Evolutionary conservation across 2,329 filamentous ascomycete species (phyloP), one percentile per base, ranked within the genome.

Genomic region (Hypoxylon sp.): DNA sequence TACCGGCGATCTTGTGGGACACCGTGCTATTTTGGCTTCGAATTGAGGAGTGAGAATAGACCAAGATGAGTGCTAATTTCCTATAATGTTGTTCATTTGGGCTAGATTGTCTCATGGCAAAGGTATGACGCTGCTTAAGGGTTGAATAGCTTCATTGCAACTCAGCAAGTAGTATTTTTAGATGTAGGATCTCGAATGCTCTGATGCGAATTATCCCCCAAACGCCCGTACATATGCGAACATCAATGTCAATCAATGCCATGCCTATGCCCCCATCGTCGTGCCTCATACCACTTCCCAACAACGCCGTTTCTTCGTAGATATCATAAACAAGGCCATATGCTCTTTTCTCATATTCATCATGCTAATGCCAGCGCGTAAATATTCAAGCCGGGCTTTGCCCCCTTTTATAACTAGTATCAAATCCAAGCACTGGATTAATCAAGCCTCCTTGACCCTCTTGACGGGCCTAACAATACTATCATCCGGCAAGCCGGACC

Each of bases 401-500:
- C 38, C 38, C 38, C 38, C 17, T 11, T 21, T 38, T 21, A 43
- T 19, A 43, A 19, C 17, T 10, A 43, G 7, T 21, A 43, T 43
- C 21, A 43, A 43, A 43, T 43, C 17, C 38, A 43, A 43, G 38
- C 38, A 21, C 11, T 41, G 7, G 38, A 21, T 10, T 9, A 19
- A 21, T 43, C 38, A 43, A 21, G 38, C 79, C 52, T 91, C 89
- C 77, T 90, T 91, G 19, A 90, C 72, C 65, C 89, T 82, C 81
- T 91, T 91, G 3, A 81, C 80, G 0, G 88, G 87, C 36, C 89
- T 80, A 48, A 90, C 83, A n/a, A 97, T 76, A 17, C 83, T 83
- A 57, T 98, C 95, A 75, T 98, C 95, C 0, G 91, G 92, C 43
- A 97, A 77, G 0, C 92, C 95, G 70, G 91, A 95, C 65, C 94